A percentile compares a stretch with the other conserved stretches of the same genome.
phyloP scores from a whole-genome alignment of 2,329 filamentous ascomycete species.

The Scytalidium sp. region DNA sequence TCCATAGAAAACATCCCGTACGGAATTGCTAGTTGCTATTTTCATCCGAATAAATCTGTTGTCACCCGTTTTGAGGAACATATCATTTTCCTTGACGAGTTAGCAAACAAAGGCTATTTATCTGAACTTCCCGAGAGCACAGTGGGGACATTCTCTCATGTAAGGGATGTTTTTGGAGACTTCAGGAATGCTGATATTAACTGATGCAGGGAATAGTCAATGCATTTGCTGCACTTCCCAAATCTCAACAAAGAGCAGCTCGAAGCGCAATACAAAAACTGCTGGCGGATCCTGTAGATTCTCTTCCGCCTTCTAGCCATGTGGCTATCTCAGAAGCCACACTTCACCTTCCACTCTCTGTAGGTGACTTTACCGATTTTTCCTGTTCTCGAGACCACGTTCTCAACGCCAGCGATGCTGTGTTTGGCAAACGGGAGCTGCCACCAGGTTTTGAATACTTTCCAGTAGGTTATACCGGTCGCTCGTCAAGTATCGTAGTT shows the following conservation, averaged over 20 bases:
- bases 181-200: constrained; percentile 16
- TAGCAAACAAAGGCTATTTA: constrained; percentile 32
- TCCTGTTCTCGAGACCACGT: constrained; percentile 51
- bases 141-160: constrained; percentile 8
- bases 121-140: neutral
- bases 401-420: constrained; percentile 43
- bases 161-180: constrained; percentile 3
- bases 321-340: constrained; percentile 35
- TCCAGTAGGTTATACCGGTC: constrained; percentile 51
- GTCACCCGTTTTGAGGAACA: constrained; percentile 48
- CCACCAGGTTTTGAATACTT: constrained; percentile 46
- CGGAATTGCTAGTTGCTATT: constrained; percentile 43
- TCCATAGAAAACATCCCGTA: constrained; percentile 52
- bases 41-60: constrained; percentile 36
- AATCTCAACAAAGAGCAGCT: constrained; percentile 33
- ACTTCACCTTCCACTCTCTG: constrained; percentile 52
- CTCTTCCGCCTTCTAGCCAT: constrained; percentile 19
- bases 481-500: constrained; percentile 49
- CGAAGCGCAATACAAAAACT: constrained; percentile 37
- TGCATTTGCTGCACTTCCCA: constrained; percentile 43
- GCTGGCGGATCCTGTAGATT: constrained; percentile 23
- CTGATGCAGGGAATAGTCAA: constrained; percentile 41
- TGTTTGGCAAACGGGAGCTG: constrained; percentile 35
- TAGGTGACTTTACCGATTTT: constrained; percentile 57
- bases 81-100: constrained; percentile 48